phyloP scores from a whole-genome alignment of 169 alveolate genomes.

The Cryptosporidium canis region DNA sequence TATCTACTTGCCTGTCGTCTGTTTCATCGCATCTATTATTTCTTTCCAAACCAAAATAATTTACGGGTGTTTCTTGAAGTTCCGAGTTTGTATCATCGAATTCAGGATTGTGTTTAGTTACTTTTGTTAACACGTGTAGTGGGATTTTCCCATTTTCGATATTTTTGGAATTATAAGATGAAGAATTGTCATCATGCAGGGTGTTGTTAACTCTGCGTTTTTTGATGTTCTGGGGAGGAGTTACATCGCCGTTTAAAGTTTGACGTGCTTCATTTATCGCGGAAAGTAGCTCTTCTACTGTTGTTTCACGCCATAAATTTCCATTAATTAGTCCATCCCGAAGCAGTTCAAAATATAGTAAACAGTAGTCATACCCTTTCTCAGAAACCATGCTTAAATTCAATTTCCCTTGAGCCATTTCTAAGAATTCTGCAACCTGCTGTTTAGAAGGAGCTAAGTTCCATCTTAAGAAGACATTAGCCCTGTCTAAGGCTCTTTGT shows the following conservation, averaged over 20 bases:
- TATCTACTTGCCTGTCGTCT: background rate
- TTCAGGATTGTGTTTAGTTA: conserved; percentile 16
- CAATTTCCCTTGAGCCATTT: conserved; percentile 67
- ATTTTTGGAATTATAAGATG: background rate
- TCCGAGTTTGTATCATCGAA: background rate
- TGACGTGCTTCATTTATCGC: conserved; percentile 35
- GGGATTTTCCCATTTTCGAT: conserved; percentile 24
- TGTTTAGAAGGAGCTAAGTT: conserved; percentile 41
- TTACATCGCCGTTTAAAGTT: conserved; percentile 6
- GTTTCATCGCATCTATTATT: conserved; percentile 15
- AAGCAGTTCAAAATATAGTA: conserved; percentile 52
- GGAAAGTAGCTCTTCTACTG: conserved; percentile 11
- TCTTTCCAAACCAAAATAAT: background rate
- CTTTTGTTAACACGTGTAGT: conserved; percentile 21
- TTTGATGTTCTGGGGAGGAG: conserved; percentile 50
- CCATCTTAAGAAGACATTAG: conserved; percentile 68
- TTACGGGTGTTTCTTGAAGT: conserved; percentile 24
- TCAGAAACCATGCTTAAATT: conserved; percentile 60
- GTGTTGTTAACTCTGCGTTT: background rate
- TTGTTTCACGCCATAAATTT: conserved; percentile 47
- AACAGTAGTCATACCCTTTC: conserved; percentile 69
- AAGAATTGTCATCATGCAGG: background rate
- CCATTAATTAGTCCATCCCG: conserved; percentile 49
- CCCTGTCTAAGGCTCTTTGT: conserved; percentile 68
- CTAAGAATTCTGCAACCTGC: conserved; percentile 43